A percentile compares a stretch with the other conserved stretches of the same genome.
phyloP scores from a whole-genome alignment of 495 filamentous ascomycete genomes.

The Amphirosellinia nigrospora region DNA sequence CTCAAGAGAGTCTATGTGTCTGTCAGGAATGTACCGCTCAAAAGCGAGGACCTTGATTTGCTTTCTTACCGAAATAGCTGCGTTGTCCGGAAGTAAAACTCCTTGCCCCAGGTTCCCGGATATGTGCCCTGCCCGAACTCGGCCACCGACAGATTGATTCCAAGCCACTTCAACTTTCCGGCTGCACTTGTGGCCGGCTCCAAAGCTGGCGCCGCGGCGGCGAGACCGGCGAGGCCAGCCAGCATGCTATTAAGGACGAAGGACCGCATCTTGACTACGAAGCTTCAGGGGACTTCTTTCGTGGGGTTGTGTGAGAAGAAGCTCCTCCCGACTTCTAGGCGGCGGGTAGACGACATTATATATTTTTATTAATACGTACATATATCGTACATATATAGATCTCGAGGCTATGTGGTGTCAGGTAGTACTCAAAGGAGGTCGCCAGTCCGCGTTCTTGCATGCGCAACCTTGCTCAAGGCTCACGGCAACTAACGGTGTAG shows the following conservation, averaged over 20 bases:
- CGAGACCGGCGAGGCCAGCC: slow-evolving; percentile 14
- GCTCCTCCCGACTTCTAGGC: not conserved
- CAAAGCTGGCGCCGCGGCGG: slow-evolving; percentile 24
- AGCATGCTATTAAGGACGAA: slow-evolving; percentile 11
- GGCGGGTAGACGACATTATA: slow-evolving; percentile 11
- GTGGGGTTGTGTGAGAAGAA: not conserved
- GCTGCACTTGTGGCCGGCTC: slow-evolving; percentile 22
- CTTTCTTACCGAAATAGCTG: slow-evolving; percentile 50
- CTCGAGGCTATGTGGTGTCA: not conserved
- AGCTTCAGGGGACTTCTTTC: not conserved
- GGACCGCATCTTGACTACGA: slow-evolving; percentile 21
- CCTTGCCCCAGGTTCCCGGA: slow-evolving; percentile 61
- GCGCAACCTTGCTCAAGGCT: not conserved
- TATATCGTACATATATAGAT: not conserved
- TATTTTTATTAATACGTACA: not conserved
- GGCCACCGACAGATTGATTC: slow-evolving; percentile 58
- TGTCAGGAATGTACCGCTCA: too few relatives aligned
- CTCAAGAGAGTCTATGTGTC: slow-evolving; percentile 50
- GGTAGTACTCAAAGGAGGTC: slow-evolving; percentile 19
- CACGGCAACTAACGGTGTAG: slow-evolving; percentile 20
- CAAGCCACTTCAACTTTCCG: slow-evolving; percentile 49
- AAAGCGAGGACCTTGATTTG: not conserved
- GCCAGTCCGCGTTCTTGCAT: slow-evolving; percentile 25
- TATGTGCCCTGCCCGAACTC: slow-evolving; percentile 58
- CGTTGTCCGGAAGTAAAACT: slow-evolving; percentile 63